Evolutionary conservation across 257 asterid genomes (phyloP).

Genomic region (Haberlea rhodopensis): DNA sequence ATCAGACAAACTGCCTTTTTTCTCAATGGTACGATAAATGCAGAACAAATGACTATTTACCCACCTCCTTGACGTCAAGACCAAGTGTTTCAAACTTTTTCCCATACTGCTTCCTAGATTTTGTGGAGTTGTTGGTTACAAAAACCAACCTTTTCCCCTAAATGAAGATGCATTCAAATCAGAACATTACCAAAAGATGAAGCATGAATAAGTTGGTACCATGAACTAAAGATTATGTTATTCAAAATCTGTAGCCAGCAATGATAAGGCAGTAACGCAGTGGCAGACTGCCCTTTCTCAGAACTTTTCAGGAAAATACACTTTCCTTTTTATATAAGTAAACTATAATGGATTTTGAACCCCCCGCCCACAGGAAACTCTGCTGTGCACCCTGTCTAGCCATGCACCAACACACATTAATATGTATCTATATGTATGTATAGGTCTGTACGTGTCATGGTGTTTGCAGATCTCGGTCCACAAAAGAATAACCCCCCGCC

Average conservation of each 20-base stretch:
- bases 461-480: too few species aligned
- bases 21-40: background rate
- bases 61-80: slow-evolving; percentile 79
- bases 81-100: slow-evolving; percentile 94
- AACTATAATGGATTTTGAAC: too few species aligned
- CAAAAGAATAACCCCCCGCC: too few species aligned
- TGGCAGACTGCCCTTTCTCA: background rate
- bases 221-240: slow-evolving; percentile 22
- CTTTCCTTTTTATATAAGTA: background rate
- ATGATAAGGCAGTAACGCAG: slow-evolving; percentile 5
- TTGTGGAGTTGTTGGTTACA: slow-evolving; percentile 98
- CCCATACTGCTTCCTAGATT: slow-evolving; percentile 94
- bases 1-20: slow-evolving; percentile 24
- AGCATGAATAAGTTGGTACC: background rate
- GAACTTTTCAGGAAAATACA: background rate
- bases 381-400: too few species aligned
- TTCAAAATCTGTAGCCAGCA: slow-evolving; percentile 15
- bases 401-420: too few species aligned
- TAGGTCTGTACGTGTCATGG: too few species aligned
- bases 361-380: too few species aligned
- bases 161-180: slow-evolving; percentile 29
- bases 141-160: slow-evolving; percentile 96
- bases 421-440: too few species aligned
- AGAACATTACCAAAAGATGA: slow-evolving; percentile 13
- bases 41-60: slow-evolving; percentile 24